phyloP scores from a whole-genome alignment of 192 early-diverging fungal species.

The Podila minutissima region DNA sequence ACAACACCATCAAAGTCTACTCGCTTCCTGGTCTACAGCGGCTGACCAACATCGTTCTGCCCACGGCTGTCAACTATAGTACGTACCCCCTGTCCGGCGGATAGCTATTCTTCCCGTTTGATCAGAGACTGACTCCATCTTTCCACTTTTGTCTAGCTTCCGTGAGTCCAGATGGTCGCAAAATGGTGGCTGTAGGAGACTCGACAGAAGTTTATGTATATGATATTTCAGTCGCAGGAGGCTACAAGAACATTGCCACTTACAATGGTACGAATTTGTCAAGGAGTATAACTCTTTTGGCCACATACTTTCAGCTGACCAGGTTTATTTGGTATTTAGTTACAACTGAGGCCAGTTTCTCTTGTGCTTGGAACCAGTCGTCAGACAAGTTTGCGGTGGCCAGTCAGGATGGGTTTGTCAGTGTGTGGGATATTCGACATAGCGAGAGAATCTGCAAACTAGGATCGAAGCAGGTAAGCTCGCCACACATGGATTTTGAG shows the following conservation, averaged over 20 bases:
- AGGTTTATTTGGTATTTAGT: slow-evolving; percentile 46
- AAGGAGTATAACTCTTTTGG: background rate
- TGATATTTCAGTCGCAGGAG: slow-evolving; percentile 72
- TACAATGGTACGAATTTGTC: slow-evolving; percentile 64
- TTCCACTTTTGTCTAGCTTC: slow-evolving; percentile 56
- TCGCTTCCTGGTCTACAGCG: slow-evolving; percentile 81
- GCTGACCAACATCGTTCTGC: slow-evolving; percentile 81
- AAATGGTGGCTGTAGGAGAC: slow-evolving; percentile 94
- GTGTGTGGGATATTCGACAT: slow-evolving; percentile 91
- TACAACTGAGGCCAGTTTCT: slow-evolving; percentile 88
- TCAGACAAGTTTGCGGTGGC: slow-evolving; percentile 96
- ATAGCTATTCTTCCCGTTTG: background rate
- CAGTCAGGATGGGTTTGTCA: slow-evolving; percentile 92
- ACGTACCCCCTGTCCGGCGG: background rate
- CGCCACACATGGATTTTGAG: too few species aligned
- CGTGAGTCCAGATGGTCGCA: slow-evolving; percentile 91
- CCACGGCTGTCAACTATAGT: slow-evolving; percentile 90
- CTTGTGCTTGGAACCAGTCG: slow-evolving; percentile 94
- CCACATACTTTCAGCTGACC: background rate
- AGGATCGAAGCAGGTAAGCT: slow-evolving; percentile 70
- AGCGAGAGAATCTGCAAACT: slow-evolving; percentile 82
- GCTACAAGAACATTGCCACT: slow-evolving; percentile 78
- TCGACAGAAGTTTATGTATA: slow-evolving; percentile 87
- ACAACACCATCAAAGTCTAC: slow-evolving; percentile 91
- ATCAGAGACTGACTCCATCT: background rate